Evolutionary conservation across 2,329 filamentous ascomycete species (phyloP).

Genomic region (Fusarium sp.): DNA sequence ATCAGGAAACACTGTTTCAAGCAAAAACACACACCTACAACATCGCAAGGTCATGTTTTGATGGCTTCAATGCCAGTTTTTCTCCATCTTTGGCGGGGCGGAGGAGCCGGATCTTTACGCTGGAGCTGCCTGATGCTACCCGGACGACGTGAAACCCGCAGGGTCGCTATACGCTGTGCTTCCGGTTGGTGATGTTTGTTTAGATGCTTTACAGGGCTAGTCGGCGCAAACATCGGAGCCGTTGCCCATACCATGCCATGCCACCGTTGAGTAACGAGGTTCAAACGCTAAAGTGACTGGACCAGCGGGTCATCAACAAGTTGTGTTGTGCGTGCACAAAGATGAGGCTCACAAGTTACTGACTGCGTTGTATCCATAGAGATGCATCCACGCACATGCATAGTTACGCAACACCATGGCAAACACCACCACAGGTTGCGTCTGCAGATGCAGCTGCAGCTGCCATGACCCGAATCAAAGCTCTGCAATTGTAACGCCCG

Average conservation of each 20-base stretch:
- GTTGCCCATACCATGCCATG: neutral
- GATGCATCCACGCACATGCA: neutral
- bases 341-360: conserved; percentile 7
- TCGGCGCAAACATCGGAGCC: conserved; percentile 7
- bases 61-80: neutral
- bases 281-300: neutral
- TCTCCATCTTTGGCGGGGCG: neutral
- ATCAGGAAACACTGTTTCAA: conserved; percentile 13
- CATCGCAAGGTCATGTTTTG: conserved; percentile 13
- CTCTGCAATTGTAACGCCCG: conserved; percentile 7
- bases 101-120: neutral
- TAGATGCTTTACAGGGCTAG: neutral
- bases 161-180: neutral
- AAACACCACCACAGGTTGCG: neutral
- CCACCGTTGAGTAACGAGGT: neutral
- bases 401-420: neutral
- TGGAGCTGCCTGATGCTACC: conserved; percentile 13
- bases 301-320: neutral
- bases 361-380: conserved; percentile 1
- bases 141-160: conserved; percentile 10
- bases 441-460: neutral
- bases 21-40: conserved; percentile 1
- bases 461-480: neutral
- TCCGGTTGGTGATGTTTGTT: conserved; percentile 1
- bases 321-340: conserved; percentile 7